Evolutionary conservation across 805 yeast species (phyloP), one percentile per base, ranked within the genome.

Genomic region (Wickerhamiella sorbophila): DNA sequence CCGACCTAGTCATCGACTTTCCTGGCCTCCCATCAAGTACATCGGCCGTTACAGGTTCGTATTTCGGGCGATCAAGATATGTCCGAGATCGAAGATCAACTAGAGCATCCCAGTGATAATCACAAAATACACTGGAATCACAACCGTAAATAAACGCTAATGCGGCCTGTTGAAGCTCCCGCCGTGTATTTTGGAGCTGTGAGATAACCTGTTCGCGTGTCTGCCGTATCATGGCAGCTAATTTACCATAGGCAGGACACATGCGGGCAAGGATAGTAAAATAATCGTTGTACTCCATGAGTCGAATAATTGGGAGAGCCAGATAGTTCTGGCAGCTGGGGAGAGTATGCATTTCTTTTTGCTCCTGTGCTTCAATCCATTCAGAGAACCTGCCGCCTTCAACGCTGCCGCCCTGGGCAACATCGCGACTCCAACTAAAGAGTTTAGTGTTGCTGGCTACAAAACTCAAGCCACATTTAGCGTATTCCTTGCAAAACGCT

Each of bases 271-370:
- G 20, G 10, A 4, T 2, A 15, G 36, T 24, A 39, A 51, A 51
- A 34, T 50, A 46, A 14, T 29, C 38, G 8, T 34, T 27, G 24
- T 46, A 50, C 15, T 43, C 44, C 9, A 39, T 31, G 20, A 53
- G 34, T 4, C 52, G 46, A 8, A 31, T 33, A 17, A 52, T 37
- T 10, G 59, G 59, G 26, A 48, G 36, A 16, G 36, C 32, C 38
- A 55, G 33, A 38, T 53, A 55, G 12, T 44, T 48, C 8, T 45
- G 24, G 9, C 48, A 43, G 17, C 42, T 36, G 19, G 40, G 20
- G 19, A 50, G 27, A 9, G 47, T 33, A 33, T 55, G 56, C 10
- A 5, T 6, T 18, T 38, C 38, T 17, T 24, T 31, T 4, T 10
- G 31, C 15, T 42, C 44, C 19, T 35, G 39, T 1, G 43, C 36